A percentile compares a stretch with the other conserved stretches of the same genome.
Conservation (phyloP, 768 basidiomycete genomes). For the Boletus pseudopeckii region DNA sequence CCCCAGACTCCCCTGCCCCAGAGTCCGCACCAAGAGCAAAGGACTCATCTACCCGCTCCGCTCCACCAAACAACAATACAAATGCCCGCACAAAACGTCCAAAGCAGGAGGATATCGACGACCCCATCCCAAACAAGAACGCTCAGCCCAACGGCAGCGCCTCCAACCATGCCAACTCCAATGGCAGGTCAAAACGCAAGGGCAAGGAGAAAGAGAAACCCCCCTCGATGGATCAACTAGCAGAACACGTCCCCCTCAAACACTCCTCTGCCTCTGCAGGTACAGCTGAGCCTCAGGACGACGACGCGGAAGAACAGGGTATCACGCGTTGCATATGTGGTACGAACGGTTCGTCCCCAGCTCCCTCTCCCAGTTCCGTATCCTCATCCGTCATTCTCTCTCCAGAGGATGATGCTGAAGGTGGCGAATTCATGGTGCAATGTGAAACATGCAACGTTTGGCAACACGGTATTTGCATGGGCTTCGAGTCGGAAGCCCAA, state of each 20-base stretch:
- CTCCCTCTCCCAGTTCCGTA: conserved; percentile 4
- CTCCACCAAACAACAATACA: conserved; percentile 36
- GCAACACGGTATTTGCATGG: conserved; percentile 98
- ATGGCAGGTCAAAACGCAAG: conserved; percentile 58
- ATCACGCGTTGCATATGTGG: conserved; percentile 86
- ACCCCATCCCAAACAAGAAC: conserved; percentile 47
- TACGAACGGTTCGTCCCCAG: conserved; percentile 57
- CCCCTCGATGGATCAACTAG: conserved; percentile 27
- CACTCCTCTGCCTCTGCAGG: conserved; percentile 28
- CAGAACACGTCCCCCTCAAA: conserved; percentile 28
- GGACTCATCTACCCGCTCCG: conserved; percentile 38
- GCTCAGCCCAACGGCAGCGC: conserved; percentile 31
- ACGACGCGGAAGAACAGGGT: conserved; percentile 49
- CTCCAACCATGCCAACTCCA: conserved; percentile 30
- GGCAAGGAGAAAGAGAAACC: conserved; percentile 62
- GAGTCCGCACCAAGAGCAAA: conserved; percentile 43
- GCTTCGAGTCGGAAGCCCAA: conserved; percentile 74
- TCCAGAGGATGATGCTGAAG: conserved; percentile 73
- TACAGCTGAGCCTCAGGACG: conserved; percentile 39
- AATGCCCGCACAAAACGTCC: conserved; percentile 52
- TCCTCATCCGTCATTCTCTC: conserved; percentile 26
- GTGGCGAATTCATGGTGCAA: conserved; percentile 95
- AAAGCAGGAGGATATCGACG: conserved; percentile 75
- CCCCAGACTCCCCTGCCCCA: conserved; percentile 65
- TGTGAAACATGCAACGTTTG: conserved; percentile 97